Evolutionary conservation across 1,284 basidiomycete genomes (phyloP), one percentile per base, ranked within the genome.

Genomic region (Schizopora paradoxa): DNA sequence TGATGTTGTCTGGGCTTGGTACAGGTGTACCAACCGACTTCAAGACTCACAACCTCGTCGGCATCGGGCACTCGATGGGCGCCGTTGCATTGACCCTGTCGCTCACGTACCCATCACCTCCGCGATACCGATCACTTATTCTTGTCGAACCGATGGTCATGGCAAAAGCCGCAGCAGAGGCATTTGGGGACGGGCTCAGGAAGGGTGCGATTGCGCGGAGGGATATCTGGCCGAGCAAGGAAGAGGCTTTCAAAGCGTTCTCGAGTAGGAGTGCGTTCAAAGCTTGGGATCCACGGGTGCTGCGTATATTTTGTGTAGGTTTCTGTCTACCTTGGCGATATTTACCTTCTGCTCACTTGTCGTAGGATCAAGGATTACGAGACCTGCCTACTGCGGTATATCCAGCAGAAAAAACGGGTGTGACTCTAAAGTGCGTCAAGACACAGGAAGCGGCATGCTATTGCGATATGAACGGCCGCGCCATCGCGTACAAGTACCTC

Each of bases 181-280:
- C 34, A 10, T 33, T 53, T 1, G 43, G 41, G 4, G 39, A 51
- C 5, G 53, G 59, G 41, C 61, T 75, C 5, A 53, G 49, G 1
- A 46, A 46, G 1, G 67, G 66, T 8, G 63, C 70, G 0, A 41
- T 53, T 27, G 68, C 62, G 26, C 65, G 76, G 8, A 60, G 72
- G 6, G 76, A 78, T 56, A 64, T 69, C 7, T 79, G 75, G 74
- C 56, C 69, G 0, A 71, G 67, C 13, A 61, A 57, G n/a, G 69
- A 69, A 47, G 74, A 72, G 23, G 76, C 76, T 1, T 68, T 65
- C 28, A 58, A 61, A 19, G 19, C 51, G 8, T 52, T 77, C 40
- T 67, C 66, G 47, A 55, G 61, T 5, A 55, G 70, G 31, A 54
- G 60, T 26, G 54, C 65, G 3, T 74, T 68, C 65, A 66, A 69